Conservation (phyloP, 352 stramenopile species). For the Pythium oligandrum region DNA sequence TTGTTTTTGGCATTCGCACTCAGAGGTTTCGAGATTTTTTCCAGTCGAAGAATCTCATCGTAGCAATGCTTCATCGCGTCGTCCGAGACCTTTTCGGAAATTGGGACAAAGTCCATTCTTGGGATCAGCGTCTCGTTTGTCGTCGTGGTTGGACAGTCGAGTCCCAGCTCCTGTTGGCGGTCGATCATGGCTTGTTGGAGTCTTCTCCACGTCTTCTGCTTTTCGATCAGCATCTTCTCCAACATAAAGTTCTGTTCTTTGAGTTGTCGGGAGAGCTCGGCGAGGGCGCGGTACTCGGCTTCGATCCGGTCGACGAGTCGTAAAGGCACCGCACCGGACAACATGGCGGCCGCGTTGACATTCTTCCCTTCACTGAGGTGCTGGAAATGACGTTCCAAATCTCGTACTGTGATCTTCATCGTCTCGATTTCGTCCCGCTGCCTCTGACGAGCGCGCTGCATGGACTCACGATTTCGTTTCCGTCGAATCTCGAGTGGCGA, state of each 20-base stretch:
- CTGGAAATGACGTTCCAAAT: slow-evolving; percentile 17
- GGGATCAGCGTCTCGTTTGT: slow-evolving; percentile 24
- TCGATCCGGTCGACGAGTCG: slow-evolving; percentile 16
- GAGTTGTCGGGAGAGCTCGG: slow-evolving; percentile 45
- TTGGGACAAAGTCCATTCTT: slow-evolving; percentile 43
- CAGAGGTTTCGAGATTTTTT: slow-evolving; percentile 32
- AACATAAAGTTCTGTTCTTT: slow-evolving; percentile 60
- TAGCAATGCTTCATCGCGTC: slow-evolving; percentile 53
- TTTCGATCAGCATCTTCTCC: slow-evolving; percentile 45
- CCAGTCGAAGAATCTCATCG: slow-evolving; percentile 44
- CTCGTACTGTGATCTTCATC: slow-evolving; percentile 17
- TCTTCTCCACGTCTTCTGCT: slow-evolving; percentile 35
- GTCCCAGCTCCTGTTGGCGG: slow-evolving; percentile 38
- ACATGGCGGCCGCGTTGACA: neutral
- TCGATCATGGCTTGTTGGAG: slow-evolving; percentile 46
- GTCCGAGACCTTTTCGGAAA: slow-evolving; percentile 51
- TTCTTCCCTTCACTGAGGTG: slow-evolving; percentile 14
- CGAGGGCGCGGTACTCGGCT: slow-evolving; percentile 44
- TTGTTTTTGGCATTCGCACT: neutral
- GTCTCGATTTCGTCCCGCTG: slow-evolving; percentile 17
- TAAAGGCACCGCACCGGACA: neutral
- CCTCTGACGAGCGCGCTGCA: slow-evolving; percentile 20
- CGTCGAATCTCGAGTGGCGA: slow-evolving; percentile 22
- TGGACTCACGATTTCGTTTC: slow-evolving; percentile 28
- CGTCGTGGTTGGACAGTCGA: slow-evolving; percentile 30